Evolutionary conservation across 2,329 filamentous ascomycete genomes (phyloP), one percentile per base, ranked within the genome.

Genomic region (Diplocarpon mali): DNA sequence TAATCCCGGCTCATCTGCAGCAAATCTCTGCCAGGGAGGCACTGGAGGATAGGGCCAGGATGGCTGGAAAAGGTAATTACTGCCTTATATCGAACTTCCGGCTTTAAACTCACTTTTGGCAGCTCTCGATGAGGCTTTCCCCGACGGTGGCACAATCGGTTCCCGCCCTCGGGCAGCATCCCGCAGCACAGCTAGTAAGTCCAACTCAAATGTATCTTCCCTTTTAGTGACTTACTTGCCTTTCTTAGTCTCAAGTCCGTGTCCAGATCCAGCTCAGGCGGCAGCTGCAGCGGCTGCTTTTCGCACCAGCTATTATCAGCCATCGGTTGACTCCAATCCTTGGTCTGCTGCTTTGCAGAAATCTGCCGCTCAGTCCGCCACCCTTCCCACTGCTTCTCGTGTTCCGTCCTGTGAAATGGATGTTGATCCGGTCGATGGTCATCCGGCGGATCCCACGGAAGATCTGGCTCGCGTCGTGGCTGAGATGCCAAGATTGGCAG

Each of bases 391-490:
- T 5, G 13, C 13, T 14, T 9, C 13, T 17, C 34, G 10, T n/a
- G 13, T 15, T 35, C 34, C 13, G 3, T 35, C 34, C 14, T 10
- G 16, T 17, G 34, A 35, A 10, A 35, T 35, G 34, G 34, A 35
- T 35, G 15, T 16, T 35, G 34, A 35, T 10, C 7, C 16, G 34
- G 15, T 15, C 5, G 34, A 35, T 35, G 34, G 30, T 9, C 3
- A 4, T 32, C 13, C 85, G 80, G 78, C 86, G 57, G 79, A 83
- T 65, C 85, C 85, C 60, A 24, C 20, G 7, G 20, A 24, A 24
- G 30, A 32, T 14, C 11, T 32, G 11, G 11, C 30, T 32, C 30
- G 30, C 11, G 10, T 9, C 11, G 5, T 32, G 30, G 30, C 30
- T 5, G 30, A 32, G n/a, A 12, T 32, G 30, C 30, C 30, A 12